Evolutionary conservation across 2,329 filamentous ascomycete genomes (phyloP), one percentile per base, ranked within the genome.

Genomic region (Orbilia oligospora): DNA sequence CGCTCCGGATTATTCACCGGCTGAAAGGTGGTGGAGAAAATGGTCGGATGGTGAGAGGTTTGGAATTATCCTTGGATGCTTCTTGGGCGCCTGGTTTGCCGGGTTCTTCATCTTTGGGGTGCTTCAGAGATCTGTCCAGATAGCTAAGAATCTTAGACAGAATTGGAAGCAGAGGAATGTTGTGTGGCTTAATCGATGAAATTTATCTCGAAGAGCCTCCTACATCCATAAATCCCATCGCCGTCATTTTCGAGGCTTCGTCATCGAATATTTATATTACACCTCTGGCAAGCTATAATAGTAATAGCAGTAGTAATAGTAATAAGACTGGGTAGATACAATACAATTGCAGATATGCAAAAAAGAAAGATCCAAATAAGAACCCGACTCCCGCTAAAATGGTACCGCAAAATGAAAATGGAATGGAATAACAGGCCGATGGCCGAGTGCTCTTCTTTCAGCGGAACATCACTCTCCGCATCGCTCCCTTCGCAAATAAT

Each of bases 361-460:
- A n/a, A n/a, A n/a, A n/a, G n/a, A n/a, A n/a, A n/a, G n/a, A n/a
- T n/a, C n/a, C n/a, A n/a, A n/a, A n/a, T n/a, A n/a, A 53, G 27
- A 20, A 30, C 67, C 67, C 27, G 64, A 76, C 72, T 66, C 72
- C 72, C 72, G 72, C 72, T 78, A 69, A 78, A n/a, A 68, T 10
- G 8, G 55, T 51, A 65, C 66, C 44, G 38, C 24, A 51, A 44
- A 69, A 46, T 46, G 18, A 5, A n/a, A n/a, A n/a, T 18, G 16
- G 14, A 41, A 38, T 38, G 38, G n/a, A n/a, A 44, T 44, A 48
- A 27, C 10, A 48, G n/a, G 20, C 9, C 3, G 12, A 41, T 30
- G 6, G n/a, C n/a, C n/a, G n/a, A n/a, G n/a, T 30, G 27, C 3
- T 30, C 27, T 30, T 30, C 27, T n/a, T 5, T 67, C 61, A 77